phyloP scores from a whole-genome alignment of 441 rosid genomes.

The Mallotus repandus region DNA sequence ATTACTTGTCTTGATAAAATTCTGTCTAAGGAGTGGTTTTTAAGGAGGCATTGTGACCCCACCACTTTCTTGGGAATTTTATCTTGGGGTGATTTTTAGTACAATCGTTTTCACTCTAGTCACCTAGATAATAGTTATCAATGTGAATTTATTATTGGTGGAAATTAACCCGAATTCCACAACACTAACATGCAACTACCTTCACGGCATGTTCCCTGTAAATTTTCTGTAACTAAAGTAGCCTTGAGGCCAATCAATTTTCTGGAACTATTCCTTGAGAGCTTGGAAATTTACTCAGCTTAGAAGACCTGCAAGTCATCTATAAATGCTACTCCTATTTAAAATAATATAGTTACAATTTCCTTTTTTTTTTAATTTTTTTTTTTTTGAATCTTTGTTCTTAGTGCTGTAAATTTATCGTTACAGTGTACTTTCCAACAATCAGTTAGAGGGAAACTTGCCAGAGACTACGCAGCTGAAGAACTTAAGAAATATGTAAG shows the following conservation, averaged over 20 bases:
- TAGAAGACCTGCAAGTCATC: background rate
- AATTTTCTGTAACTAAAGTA: constrained; percentile 9
- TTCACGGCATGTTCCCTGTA: too few species aligned
- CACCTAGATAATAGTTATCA: too few species aligned
- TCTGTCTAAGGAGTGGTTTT: too few species aligned
- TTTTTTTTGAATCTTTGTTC: background rate
- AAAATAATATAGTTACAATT: background rate
- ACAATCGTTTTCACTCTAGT: too few species aligned
- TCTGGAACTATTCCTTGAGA: constrained; percentile 15
- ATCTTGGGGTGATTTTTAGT: too few species aligned
- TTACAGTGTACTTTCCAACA: constrained; percentile 12
- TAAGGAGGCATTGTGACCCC: too few species aligned
- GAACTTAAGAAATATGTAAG: constrained; percentile 11
- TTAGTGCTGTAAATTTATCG: background rate
- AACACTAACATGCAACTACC: too few species aligned
- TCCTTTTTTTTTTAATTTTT: too few species aligned
- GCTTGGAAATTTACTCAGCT: constrained; percentile 17
- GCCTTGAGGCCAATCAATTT: constrained; percentile 16
- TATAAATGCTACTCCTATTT: background rate
- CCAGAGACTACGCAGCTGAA: background rate
- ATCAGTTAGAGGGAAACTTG: constrained; percentile 13
- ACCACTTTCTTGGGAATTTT: too few species aligned
- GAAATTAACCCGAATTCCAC: too few species aligned
- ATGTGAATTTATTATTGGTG: too few species aligned
- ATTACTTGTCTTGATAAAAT: too few species aligned